Evolutionary conservation across 768 basidiomycete genomes (phyloP).

Genomic region (Suillus lakei): DNA sequence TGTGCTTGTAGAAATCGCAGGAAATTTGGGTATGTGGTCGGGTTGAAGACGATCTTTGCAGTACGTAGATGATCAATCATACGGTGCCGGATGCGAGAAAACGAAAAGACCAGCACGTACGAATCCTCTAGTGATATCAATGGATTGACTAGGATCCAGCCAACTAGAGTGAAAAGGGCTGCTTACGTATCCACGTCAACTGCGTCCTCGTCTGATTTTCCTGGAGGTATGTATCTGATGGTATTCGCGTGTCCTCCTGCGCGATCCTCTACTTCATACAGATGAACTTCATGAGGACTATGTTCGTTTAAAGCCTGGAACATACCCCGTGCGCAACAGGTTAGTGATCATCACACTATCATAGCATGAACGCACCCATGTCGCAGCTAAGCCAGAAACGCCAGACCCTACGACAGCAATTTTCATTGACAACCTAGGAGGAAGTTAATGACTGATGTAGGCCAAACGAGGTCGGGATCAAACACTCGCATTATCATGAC

Average conservation of each 20-base stretch:
- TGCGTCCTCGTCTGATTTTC: constrained; percentile 32
- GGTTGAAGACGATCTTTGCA: constrained; percentile 78
- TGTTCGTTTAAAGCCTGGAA: constrained; percentile 70
- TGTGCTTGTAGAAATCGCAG: constrained; percentile 62
- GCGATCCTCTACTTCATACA: constrained; percentile 70
- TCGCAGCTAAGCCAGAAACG: constrained; percentile 77
- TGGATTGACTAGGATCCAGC: neutral
- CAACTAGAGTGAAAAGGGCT: neutral
- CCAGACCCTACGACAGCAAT: constrained; percentile 80
- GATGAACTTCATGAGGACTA: constrained; percentile 74
- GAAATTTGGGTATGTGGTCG: constrained; percentile 79
- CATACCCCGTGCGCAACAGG: neutral
- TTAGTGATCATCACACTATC: constrained; percentile 17
- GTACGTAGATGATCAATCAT: neutral
- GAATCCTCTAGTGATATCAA: constrained; percentile 37
- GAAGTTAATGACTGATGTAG: neutral
- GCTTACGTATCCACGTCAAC: constrained; percentile 76
- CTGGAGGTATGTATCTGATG: constrained; percentile 52
- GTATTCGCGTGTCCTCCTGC: constrained; percentile 84
- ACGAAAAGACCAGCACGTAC: constrained; percentile 38
- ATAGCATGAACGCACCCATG: constrained; percentile 53
- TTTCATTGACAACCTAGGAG: constrained; percentile 44
- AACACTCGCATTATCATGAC: too few species aligned
- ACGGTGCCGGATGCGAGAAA: neutral
- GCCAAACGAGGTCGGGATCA: neutral